Base-by-base conservation (phyloP, 1,139 yeast genomes). In the Magnusiomyces paraingens region DNA sequence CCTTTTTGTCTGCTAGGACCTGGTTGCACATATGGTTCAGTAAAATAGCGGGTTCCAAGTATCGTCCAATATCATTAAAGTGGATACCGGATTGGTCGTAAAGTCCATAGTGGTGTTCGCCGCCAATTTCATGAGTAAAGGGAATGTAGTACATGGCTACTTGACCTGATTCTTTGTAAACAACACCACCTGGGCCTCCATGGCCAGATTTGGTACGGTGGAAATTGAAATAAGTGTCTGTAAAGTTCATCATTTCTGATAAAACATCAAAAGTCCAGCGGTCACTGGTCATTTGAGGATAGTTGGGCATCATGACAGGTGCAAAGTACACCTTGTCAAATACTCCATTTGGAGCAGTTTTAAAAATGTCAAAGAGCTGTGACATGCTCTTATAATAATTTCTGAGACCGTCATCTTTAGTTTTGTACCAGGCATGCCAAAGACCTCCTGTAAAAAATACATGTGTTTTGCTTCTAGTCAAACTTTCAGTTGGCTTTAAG, bases 1-100 rank as follows among this genome's bases (percentile, higher is more conserved):
- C 5, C 5, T 14, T 36, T 5, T 12, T 14, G 40, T 36, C 40
- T 14, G n/a, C n/a, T 5, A 36, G 12, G 40, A 12, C 17, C 40
- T 36, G 40, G 17, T 36, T 36, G 15, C 57, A 55, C 21, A 47
- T 15, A 22, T 55, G 57, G 29, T 55, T 55, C 3, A 55, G 47
- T 20, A 55, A 18, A 15, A 52, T 32, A n/a, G 52, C 50, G 12
- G 47, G 42, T 35, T 55, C 52, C 2, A 49, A 10, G 11, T 41
- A 44, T 3, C 42, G 22, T 10, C 49, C 40, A 14, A 36, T 36
- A n/a, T 36, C 40, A 5, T 36, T 12, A n/a, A 36, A 12, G 17
- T 36, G 17, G 17, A 36, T 14, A 11, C 40, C 17, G 40, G 40
- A 36, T 5, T 36, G n/a, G 17, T 36, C 40, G 17, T 36, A 36